Base-by-base conservation (phyloP, 2,329 filamentous ascomycete genomes). In the Beauveria scarabaeidicola region DNA sequence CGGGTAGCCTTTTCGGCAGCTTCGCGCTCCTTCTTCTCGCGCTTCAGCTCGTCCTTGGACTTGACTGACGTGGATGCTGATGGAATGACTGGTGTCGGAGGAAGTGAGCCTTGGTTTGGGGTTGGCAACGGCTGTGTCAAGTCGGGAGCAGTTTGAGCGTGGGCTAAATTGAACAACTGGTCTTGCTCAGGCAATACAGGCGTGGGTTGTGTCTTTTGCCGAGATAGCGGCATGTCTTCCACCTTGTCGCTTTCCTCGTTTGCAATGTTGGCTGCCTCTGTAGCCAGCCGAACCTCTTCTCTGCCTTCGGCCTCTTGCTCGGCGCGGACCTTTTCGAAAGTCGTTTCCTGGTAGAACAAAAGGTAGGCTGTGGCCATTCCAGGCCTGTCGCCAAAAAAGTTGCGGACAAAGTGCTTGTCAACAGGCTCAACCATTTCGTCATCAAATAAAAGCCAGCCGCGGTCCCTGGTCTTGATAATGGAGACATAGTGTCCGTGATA, bases 341-440 rank as follows among this genome's bases (percentile, higher is more conserved):
- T 86, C 3, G 84, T 97, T 73, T 99, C 93, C 71, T 97, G 94
- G 74, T 99, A 99, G 73, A 99, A 99, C 10, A 99, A 78, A 17
- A 99, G 92, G 68, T 99, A 99, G 32, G 94, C 94, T 67, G 92
- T 97, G 10, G 94, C 94, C 72, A 95, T 84, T 3, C 91, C 91
- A 0, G 88, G 87, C 68, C 89, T 91, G 70, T 97, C 94, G 17
- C 94, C 94, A 67, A 99, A 99, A 75, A 99, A 99, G 71, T 96
- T 97, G 64, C 88, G 85, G 41, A 99, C 94, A 69, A 95, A 99
- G 69, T 89, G 87, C 73, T 97, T 97, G 72, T 97, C 91, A 5
- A 99, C 94, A 0, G 94, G 94, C 72, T 99, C 94, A 5, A 99
- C 94, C 85, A 97, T 91, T 75, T 99, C 94, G 68, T 99, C 94